Percentiles rank a stretch among this genome's conserved stretches.
Conservation (phyloP, 78 protist species). For the Dictyostelium brefeldianum region DNA sequence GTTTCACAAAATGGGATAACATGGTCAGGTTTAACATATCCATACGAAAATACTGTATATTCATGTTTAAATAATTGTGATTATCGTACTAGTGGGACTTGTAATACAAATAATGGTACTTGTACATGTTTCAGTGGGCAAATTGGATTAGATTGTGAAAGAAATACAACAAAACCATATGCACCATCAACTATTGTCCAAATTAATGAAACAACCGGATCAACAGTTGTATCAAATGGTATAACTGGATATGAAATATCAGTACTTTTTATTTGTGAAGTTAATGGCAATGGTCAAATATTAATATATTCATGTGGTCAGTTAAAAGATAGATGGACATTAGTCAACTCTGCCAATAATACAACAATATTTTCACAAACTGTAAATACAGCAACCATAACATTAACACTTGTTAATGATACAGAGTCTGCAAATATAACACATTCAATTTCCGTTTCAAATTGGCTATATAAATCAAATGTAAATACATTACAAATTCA, state of each 20-base stretch:
- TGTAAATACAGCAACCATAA: not conserved
- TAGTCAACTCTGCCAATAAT: not conserved
- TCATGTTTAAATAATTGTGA: not conserved
- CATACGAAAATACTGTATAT: not conserved
- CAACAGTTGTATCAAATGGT: not conserved
- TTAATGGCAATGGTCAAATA: not conserved
- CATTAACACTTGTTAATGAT: not conserved
- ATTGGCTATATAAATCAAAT: not conserved
- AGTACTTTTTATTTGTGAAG: not conserved
- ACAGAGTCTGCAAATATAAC: no score
- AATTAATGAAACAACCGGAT: not conserved
- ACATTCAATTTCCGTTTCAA: not conserved
- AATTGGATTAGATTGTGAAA: not conserved
- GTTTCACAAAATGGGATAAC: not conserved
- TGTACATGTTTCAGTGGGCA: not conserved
- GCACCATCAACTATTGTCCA: no score
- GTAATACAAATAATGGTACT: conserved; percentile 2
- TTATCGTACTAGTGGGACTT: not conserved
- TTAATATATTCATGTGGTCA: not conserved
- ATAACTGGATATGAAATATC: not conserved
- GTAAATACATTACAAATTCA: conserved; percentile 15
- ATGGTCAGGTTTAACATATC: conserved; percentile 13
- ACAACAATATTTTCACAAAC: not conserved
- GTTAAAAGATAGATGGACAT: not conserved
- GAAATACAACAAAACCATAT: no score